A percentile compares a stretch with the other conserved stretches of the same genome.
Conservation (phyloP, 345 rosid genomes). For the Murraya koenigii region DNA sequence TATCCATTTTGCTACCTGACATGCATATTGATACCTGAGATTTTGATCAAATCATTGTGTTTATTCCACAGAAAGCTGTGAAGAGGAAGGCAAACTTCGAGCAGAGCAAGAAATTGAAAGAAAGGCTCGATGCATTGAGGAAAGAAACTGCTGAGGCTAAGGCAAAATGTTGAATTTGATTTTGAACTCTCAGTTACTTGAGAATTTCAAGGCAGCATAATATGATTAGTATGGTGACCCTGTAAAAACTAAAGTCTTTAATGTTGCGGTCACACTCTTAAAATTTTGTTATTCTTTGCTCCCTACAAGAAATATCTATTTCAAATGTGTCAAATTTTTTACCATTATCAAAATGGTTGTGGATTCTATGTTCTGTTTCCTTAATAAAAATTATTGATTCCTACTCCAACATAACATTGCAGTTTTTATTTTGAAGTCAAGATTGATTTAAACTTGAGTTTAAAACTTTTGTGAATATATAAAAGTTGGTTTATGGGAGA, state of each 20-base stretch:
- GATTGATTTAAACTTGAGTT: too few species aligned
- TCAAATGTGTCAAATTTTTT: background rate
- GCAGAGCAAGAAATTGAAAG: conserved; percentile 57
- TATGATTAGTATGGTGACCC: background rate
- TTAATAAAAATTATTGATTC: too few species aligned
- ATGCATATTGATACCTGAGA: background rate
- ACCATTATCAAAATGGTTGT: background rate
- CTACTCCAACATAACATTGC: background rate
- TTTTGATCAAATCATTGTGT: background rate
- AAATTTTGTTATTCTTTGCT: background rate
- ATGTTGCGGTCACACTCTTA: too few species aligned
- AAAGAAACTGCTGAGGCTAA: conserved; percentile 41
- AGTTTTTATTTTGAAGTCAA: background rate
- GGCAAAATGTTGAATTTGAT: background rate
- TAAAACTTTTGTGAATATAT: too few species aligned
- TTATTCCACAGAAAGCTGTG: conserved; percentile 61
- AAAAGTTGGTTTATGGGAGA: too few species aligned
- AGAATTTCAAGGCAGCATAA: background rate
- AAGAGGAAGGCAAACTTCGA: conserved; percentile 88
- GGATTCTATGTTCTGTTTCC: background rate
- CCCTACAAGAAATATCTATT: too few species aligned
- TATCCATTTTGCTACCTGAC: background rate
- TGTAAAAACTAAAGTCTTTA: too few species aligned
- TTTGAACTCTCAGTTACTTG: background rate
- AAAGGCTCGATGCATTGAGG: conserved; percentile 49